phyloP scores from a whole-genome alignment of 306 rosid species.

The Arachis stenosperma region DNA sequence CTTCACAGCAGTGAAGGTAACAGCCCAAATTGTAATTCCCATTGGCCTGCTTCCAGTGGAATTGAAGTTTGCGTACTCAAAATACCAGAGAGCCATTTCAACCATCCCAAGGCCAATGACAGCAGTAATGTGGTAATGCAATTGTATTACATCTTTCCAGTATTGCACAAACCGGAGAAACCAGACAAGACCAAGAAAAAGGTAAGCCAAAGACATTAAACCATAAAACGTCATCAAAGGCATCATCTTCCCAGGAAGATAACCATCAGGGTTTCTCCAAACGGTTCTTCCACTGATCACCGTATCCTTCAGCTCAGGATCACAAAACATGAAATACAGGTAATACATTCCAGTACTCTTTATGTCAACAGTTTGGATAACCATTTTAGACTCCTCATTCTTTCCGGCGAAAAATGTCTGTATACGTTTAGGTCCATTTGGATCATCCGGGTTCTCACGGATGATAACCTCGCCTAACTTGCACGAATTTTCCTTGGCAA shows the following conservation, averaged over 20 bases:
- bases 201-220: conserved; percentile 70
- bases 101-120: conserved; percentile 81
- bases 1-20: conserved; percentile 63
- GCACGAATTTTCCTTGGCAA: conserved; percentile 67
- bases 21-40: conserved; percentile 75
- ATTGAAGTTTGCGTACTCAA: conserved; percentile 73
- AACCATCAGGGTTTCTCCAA: conserved; percentile 83
- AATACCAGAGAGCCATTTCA: conserved; percentile 86
- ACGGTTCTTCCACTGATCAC: conserved; percentile 66
- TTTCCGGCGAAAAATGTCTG: conserved; percentile 70
- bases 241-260: conserved; percentile 74
- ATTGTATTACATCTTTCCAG: conserved; percentile 70
- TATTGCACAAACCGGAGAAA: conserved; percentile 65
- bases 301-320: conserved; percentile 70
- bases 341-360: conserved; percentile 75
- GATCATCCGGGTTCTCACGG: conserved; percentile 53
- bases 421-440: conserved; percentile 60
- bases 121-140: conserved; percentile 77
- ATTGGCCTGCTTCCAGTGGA: conserved; percentile 73
- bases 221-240: conserved; percentile 76
- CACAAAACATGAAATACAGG: conserved; percentile 78
- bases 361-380: conserved; percentile 55
- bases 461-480: conserved; percentile 77
- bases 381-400: conserved; percentile 63
- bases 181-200: conserved; percentile 70